Base-by-base conservation (phyloP, 768 basidiomycete species). In the Lactarius akahatsu region DNA sequence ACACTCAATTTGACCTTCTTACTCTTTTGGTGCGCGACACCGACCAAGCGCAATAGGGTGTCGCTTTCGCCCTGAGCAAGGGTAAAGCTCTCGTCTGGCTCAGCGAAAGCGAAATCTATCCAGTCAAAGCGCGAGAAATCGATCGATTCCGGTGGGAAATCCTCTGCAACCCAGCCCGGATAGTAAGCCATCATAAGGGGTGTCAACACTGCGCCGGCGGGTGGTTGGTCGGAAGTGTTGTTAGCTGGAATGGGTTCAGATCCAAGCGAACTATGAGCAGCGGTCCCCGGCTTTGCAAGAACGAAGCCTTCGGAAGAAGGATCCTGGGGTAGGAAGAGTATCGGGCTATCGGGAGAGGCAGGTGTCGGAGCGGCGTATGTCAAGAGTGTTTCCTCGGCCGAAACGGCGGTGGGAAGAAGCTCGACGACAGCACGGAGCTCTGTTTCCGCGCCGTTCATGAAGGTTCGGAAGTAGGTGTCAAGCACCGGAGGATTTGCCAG, bases 91-190 rank as follows among this genome's bases (percentile, higher is more conserved):
- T 79, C 75, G 59, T 83, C 83, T 0, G 92, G 94, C 26, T 94
- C 73, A 20, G 89, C 93, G 72, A 98, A 98, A 8, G 95, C 96
- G 73, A 91, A 98, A 76, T 97, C 90, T 69, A 97, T 79, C 82
- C 87, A 85, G 78, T 97, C 90, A 73, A 89, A 88, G 56, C 83
- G 78, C 30, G 71, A 73, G 72, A 86, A 96, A 75, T 94, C 85
- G 70, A 97, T 82, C 43, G 78, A 74, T 72, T 87, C 83, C 0
- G 93, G 94, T 20, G 89, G 82, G 70, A 90, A 84, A 9, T 70
- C 66, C n/a, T 76, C 63, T 4, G 74, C 79, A 0, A 81, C 82
- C 94, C 94, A 95, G 76, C 90, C 89, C 0, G 94, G 83, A 76
- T 91, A 94, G 76, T 95, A 96, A 0, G 83, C 86, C 82, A 92